A percentile compares a stretch with the other conserved stretches of the same genome.
phyloP scores from a whole-genome alignment of 331 rosid genomes.

The Pyracantha coccinea region DNA sequence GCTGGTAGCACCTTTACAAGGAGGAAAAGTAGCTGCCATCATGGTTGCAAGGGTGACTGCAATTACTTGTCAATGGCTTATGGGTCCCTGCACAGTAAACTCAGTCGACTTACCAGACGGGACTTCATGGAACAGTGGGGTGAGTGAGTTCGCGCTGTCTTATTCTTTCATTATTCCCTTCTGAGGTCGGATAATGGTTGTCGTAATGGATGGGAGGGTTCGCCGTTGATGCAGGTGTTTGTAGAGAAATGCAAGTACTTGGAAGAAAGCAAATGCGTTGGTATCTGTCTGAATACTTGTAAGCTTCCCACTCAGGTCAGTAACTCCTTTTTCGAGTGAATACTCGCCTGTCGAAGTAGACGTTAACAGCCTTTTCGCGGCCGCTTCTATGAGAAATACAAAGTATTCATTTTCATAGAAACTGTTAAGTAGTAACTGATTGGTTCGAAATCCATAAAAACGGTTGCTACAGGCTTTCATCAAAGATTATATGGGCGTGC shows the following conservation, averaged over 20 bases:
- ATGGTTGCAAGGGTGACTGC: conserved; percentile 99
- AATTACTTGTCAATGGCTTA: conserved; percentile 87
- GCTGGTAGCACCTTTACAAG: conserved; percentile 64
- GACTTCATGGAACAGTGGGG: conserved; percentile 72
- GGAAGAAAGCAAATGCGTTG: conserved; percentile 86
- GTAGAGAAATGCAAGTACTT: conserved; percentile 91
- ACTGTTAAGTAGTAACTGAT: background rate
- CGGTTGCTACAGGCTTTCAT: conserved; percentile 53
- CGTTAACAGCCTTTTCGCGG: background rate
- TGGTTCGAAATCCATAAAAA: background rate
- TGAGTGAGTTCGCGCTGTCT: background rate
- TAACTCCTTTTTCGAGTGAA: background rate
- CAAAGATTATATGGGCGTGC: conserved; percentile 87
- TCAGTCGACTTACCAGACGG: conserved; percentile 62
- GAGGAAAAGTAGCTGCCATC: conserved; percentile 69
- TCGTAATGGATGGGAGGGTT: background rate
- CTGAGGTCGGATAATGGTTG: no score
- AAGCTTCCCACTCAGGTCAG: conserved; percentile 93
- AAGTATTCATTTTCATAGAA: background rate
- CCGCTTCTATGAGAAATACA: background rate
- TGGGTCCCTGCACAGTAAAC: conserved; percentile 78
- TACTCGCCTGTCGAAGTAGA: background rate
- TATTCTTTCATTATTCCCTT: no score
- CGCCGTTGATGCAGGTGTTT: conserved; percentile 53
- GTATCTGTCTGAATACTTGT: conserved; percentile 76